phyloP scores from a whole-genome alignment of 2,329 filamentous ascomycete genomes.

The Chlorencoelia australis region DNA sequence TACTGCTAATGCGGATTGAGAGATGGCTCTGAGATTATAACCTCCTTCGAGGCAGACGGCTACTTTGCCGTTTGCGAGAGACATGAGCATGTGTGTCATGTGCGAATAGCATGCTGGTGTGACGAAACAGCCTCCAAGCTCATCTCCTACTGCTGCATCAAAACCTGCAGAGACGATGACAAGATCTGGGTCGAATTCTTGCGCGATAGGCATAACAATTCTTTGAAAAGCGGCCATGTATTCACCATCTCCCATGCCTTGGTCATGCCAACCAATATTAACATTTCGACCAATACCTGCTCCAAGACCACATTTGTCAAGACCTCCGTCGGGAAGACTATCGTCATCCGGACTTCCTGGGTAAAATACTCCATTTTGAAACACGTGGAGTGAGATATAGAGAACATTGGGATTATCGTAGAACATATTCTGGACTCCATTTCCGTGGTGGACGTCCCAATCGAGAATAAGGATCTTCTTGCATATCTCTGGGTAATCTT shows the following conservation, averaged over 20 bases:
- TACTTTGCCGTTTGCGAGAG: conserved; percentile 77
- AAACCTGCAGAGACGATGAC: conserved; percentile 95
- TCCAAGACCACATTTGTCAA: conserved; percentile 48
- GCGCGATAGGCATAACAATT: conserved; percentile 90
- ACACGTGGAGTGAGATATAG: conserved; percentile 92
- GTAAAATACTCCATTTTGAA: conserved; percentile 75
- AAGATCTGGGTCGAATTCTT: conserved; percentile 86
- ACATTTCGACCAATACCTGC: conserved; percentile 50
- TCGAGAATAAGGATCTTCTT: conserved; percentile 88
- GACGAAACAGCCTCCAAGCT: conserved; percentile 86
- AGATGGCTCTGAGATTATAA: conserved; percentile 90
- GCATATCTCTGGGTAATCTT: conserved; percentile 67
- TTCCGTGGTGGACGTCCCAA: conserved; percentile 77
- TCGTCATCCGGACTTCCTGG: conserved; percentile 56
- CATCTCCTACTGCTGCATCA: conserved; percentile 87
- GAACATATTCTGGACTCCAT: conserved; percentile 93
- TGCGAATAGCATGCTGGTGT: conserved; percentile 87
- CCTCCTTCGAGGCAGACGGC: conserved; percentile 92
- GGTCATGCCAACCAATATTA: conserved; percentile 57
- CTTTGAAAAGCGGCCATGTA: conserved; percentile 95
- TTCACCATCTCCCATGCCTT: conserved; percentile 89
- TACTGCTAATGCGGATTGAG: conserved; percentile 82
- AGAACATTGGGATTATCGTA: conserved; percentile 91
- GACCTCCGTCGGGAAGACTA: conserved; percentile 50
- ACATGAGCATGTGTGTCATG: conserved; percentile 99